phyloP scores from a whole-genome alignment of 78 protist species.

The Dictyostelium intermedium region DNA sequence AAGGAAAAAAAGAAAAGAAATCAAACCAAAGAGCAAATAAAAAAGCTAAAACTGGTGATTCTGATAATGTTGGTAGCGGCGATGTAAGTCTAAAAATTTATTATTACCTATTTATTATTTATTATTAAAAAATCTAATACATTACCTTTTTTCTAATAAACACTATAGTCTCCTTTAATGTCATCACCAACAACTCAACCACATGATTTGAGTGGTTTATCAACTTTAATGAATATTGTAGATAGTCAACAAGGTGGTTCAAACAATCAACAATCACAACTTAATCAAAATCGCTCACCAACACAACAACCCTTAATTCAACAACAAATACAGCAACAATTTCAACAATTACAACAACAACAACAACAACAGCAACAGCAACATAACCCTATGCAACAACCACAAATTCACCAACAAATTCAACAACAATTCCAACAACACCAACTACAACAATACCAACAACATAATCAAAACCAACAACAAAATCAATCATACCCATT shows the following conservation, averaged over 20 bases:
- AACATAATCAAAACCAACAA: background rate
- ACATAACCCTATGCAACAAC: background rate
- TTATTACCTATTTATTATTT: too few relatives aligned
- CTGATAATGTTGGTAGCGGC: background rate
- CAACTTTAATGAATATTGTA: conserved; percentile 44
- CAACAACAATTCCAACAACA: conserved; percentile 22
- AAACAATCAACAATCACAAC: conserved; percentile 18
- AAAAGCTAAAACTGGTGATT: conserved; percentile 20
- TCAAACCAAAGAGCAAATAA: background rate
- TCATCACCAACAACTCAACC: background rate
- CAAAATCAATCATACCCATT: background rate
- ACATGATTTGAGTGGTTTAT: conserved; percentile 44
- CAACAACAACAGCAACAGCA: conserved; percentile 21
- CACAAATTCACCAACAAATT: conserved; percentile 10
- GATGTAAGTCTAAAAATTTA: background rate
- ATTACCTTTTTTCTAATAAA: too few relatives aligned
- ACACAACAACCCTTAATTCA: background rate
- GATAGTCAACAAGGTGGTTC: conserved; percentile 10
- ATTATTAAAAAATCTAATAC: too few relatives aligned
- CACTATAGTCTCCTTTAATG: conserved; percentile 1
- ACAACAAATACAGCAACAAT: conserved; percentile 35
- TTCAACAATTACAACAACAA: background rate
- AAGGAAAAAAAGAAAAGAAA: conserved; percentile 40
- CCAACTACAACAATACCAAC: background rate
- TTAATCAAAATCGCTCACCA: background rate